Conservation (phyloP, 768 basidiomycete species). For the Daedaleopsis sinensis region DNA sequence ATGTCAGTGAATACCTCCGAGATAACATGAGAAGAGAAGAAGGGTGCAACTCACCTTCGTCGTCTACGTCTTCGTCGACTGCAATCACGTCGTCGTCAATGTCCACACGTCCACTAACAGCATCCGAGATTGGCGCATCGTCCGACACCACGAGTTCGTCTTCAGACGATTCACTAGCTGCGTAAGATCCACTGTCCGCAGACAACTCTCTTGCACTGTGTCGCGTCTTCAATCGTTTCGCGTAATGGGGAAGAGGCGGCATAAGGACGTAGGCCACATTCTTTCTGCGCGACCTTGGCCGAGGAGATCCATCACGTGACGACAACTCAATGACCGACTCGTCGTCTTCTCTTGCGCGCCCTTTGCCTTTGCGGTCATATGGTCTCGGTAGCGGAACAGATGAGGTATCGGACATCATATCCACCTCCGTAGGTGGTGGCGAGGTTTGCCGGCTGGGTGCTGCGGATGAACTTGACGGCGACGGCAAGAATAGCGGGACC, state of each 20-base stretch:
- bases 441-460: neutral
- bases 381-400: neutral
- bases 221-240: neutral
- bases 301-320: neutral
- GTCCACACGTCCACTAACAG: too few relatives aligned
- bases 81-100: neutral
- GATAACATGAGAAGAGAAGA: neutral
- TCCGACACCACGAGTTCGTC: constrained; percentile 13
- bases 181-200: neutral
- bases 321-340: neutral
- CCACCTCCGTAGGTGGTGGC: neutral
- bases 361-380: constrained; percentile 15
- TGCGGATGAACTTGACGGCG: constrained; percentile 16
- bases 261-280: constrained; percentile 21
- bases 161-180: neutral
- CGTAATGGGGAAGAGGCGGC: constrained; percentile 21
- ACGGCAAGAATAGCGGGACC: constrained; percentile 27
- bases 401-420: neutral
- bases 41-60: constrained; percentile 4
- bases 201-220: neutral
- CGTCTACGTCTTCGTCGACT: constrained; percentile 6
- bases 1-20: neutral
- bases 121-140: constrained; percentile 5
- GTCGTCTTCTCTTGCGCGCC: neutral
- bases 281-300: neutral